Percentiles rank a stretch among this genome's conserved stretches.
These are phyloP conservation scores for Colletotrichum magnum DNA, from an alignment of 2,329 filamentous ascomycete species.

Conservation along the genomic window DNA sequence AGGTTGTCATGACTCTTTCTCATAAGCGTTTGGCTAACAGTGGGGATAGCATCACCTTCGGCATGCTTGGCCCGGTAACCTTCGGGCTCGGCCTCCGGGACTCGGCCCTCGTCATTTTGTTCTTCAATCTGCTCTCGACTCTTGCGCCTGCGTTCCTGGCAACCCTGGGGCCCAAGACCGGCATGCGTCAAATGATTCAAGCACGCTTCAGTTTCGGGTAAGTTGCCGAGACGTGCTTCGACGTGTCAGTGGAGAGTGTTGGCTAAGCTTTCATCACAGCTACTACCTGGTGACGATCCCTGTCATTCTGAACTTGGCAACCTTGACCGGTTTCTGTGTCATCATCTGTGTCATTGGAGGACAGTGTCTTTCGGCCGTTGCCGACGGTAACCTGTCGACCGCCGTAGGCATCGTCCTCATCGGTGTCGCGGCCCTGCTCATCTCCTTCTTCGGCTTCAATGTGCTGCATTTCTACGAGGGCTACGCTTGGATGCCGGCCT, in stretches of 20 bases:
- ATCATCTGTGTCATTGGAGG: slow-evolving; percentile 64
- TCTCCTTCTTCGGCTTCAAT: slow-evolving; percentile 63
- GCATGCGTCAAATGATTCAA: slow-evolving; percentile 63
- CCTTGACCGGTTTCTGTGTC: slow-evolving; percentile 63
- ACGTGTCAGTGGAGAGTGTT: not conserved
- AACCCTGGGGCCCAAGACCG: slow-evolving; percentile 59
- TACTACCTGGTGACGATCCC: slow-evolving; percentile 43
- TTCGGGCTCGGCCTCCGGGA: slow-evolving; percentile 58
- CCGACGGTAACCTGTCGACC: slow-evolving; percentile 53
- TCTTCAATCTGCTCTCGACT: slow-evolving; percentile 59
- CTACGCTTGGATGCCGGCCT: slow-evolving; percentile 61
- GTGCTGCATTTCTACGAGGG: slow-evolving; percentile 61
- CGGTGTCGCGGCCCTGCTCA: slow-evolving; percentile 57
- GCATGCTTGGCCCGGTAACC: slow-evolving; percentile 61
- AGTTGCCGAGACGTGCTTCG: slow-evolving; percentile 47
- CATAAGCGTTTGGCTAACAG: not conserved
- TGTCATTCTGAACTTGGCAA: slow-evolving; percentile 60
- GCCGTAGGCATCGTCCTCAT: slow-evolving; percentile 65
- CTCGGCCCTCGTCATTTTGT: slow-evolving; percentile 60
- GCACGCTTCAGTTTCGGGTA: slow-evolving; percentile 53
- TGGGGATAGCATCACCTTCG: slow-evolving; percentile 53
- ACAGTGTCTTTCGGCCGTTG: slow-evolving; percentile 56
- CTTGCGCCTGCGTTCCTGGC: slow-evolving; percentile 57
- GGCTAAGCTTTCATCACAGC: slow-evolving; percentile 1
- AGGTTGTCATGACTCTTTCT: slow-evolving; percentile 32